Conservation (phyloP, 1,284 basidiomycete species). For the Sparassis latifolia region DNA sequence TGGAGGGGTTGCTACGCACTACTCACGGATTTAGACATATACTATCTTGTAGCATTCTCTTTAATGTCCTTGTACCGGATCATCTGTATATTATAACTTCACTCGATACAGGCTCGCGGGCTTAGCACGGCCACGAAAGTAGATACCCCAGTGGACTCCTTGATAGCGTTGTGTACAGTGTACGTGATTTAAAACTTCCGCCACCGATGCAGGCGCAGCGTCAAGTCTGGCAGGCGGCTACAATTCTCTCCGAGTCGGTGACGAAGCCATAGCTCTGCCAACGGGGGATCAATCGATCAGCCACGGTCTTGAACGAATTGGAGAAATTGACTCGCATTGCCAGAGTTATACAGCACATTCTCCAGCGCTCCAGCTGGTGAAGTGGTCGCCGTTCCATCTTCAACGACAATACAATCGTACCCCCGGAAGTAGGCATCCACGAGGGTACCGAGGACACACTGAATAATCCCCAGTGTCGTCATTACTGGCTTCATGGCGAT, state of each 20-base stretch:
- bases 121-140: too few species aligned
- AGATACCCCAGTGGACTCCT: too few species aligned
- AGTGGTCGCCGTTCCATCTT: conserved; percentile 56
- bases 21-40: too few species aligned
- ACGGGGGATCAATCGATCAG: background rate
- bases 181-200: too few species aligned
- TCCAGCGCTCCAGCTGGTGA: conserved; percentile 54
- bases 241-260: conserved; percentile 36
- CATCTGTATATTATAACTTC: too few species aligned
- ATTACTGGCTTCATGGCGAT: conserved; percentile 1
- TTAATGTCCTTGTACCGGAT: too few species aligned
- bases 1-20: too few species aligned
- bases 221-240: conserved; percentile 3
- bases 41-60: too few species aligned
- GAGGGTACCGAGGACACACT: conserved; percentile 64
- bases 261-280: conserved; percentile 54
- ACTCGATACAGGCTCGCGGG: too few species aligned
- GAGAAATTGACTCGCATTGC: conserved; percentile 35
- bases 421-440: conserved; percentile 59
- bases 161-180: too few species aligned
- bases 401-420: conserved; percentile 53
- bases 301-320: background rate
- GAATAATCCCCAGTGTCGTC: background rate
- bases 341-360: conserved; percentile 52
- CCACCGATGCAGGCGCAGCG: too few species aligned